Evolutionary conservation across 2,329 filamentous ascomycete genomes (phyloP), one percentile per base, ranked within the genome.

Genomic region (Periconia sp.): DNA sequence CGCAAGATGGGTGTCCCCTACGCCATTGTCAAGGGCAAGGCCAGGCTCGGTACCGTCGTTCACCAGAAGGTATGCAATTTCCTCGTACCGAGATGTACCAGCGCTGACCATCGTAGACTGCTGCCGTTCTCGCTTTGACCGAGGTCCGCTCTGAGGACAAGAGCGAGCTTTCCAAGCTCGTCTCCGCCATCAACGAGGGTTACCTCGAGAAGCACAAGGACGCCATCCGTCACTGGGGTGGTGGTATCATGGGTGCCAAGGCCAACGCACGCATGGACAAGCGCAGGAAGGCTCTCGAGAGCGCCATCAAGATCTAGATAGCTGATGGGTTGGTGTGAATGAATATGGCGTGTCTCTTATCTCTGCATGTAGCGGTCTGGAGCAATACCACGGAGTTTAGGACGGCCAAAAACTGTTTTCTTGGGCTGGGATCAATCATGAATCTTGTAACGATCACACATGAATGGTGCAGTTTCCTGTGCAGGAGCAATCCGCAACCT

Each of bases 21-120:
- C 80, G 94, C 92, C 76, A 97, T 99, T 72, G 87, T 99, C 77
- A 99, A 99, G 91, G 94, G 94, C 84, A 99, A 99, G 90, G 94
- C 94, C 69, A 89, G 94, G 82, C 91, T 99, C 73, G 94, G 94
- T 71, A 97, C 94, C 59, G 93, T 99, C 70, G 93, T 99, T 67
- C 93, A 99, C 90, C 97, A 99, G 89, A 99, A 99, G 89, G 89
- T 92, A 73, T 59, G 79, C 37, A 37, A 33, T 33, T 41, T 31
- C 45, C 33, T 14, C 33, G 17, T 14, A 27, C 11, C 23, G 5
- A 13, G 47, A 31, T 37, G 47, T 7, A 41, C 45, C 47, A 56
- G 70, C 55, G 70, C 72, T 75, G 66, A 72, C 53, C n/a, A 40
- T n/a, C 41, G n/a, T 23, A 91, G 94, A 99, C 94, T 67, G 92